A percentile compares a stretch with the other conserved stretches of the same genome.
Evolutionary conservation across 2,329 filamentous ascomycete genomes (phyloP).

Genomic region (Cadophora sp.): DNA sequence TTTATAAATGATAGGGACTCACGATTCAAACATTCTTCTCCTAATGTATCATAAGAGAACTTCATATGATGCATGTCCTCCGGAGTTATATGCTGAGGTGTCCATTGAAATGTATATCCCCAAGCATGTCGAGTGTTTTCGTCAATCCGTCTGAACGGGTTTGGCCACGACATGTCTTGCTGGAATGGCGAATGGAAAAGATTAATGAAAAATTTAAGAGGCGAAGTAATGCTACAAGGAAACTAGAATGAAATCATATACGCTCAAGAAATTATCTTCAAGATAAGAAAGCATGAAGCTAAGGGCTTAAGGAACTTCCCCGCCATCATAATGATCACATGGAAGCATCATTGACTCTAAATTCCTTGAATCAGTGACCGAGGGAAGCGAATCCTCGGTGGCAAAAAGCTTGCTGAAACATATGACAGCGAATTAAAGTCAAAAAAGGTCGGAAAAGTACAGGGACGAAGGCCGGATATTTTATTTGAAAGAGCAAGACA

Average conservation of each 20-base stretch:
- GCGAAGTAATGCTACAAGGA: not conserved
- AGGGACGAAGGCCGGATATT: not conserved
- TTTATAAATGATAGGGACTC: not conserved
- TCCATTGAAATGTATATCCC: conserved; percentile 75
- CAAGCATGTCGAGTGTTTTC: conserved; percentile 49
- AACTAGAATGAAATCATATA: not conserved
- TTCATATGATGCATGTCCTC: conserved; percentile 66
- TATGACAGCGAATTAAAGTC: not conserved
- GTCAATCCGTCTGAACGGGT: conserved; percentile 34
- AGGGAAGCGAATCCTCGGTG: not conserved
- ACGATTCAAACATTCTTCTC: conserved; percentile 65
- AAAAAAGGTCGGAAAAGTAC: not conserved
- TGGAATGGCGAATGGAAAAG: not conserved
- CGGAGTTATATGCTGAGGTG: conserved; percentile 64
- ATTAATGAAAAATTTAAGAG: not conserved
- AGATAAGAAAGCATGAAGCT: not conserved
- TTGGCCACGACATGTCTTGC: conserved; percentile 28
- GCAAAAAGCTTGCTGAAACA: not conserved
- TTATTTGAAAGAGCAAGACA: not conserved
- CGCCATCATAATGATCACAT: conserved; percentile 16
- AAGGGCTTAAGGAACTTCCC: conserved; percentile 3
- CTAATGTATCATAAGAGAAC: conserved; percentile 72
- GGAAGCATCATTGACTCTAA: conserved; percentile 20
- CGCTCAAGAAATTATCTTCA: not conserved
- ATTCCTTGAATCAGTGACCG: not conserved